Evolutionary conservation across 2,329 filamentous ascomycete genomes (phyloP).

Genomic region (Apiospora kogelbergensis): DNA sequence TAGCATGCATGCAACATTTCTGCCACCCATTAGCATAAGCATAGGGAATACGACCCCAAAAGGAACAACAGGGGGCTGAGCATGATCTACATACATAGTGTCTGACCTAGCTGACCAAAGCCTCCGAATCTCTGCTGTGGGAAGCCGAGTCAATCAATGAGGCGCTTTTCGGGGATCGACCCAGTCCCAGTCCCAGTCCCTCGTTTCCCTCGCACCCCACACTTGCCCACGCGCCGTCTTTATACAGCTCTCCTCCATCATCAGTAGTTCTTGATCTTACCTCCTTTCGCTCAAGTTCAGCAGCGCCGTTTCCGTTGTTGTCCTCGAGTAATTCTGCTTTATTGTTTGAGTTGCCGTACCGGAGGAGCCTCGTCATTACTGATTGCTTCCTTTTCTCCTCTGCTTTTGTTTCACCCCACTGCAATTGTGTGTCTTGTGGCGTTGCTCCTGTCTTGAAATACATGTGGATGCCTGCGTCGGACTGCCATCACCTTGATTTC

Average conservation of each 20-base stretch:
- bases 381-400: background rate
- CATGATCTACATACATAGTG: background rate
- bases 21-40: background rate
- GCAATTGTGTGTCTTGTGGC: conserved; percentile 21
- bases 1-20: background rate
- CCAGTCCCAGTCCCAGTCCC: background rate
- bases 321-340: conserved; percentile 5
- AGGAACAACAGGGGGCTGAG: background rate
- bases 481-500: conserved; percentile 17
- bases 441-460: conserved; percentile 28
- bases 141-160: background rate
- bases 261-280: conserved; percentile 4
- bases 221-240: background rate
- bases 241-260: conserved; percentile 2
- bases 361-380: background rate
- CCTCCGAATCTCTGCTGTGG: background rate
- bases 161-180: background rate
- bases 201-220: background rate
- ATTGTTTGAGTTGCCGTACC: background rate
- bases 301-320: background rate
- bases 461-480: background rate
- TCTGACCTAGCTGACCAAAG: background rate
- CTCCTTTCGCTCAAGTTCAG: conserved; percentile 5
- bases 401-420: conserved; percentile 3
- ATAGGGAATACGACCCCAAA: background rate